Base-by-base conservation (phyloP, 352 stramenopile species). In the Phytophthora colocasiae region DNA sequence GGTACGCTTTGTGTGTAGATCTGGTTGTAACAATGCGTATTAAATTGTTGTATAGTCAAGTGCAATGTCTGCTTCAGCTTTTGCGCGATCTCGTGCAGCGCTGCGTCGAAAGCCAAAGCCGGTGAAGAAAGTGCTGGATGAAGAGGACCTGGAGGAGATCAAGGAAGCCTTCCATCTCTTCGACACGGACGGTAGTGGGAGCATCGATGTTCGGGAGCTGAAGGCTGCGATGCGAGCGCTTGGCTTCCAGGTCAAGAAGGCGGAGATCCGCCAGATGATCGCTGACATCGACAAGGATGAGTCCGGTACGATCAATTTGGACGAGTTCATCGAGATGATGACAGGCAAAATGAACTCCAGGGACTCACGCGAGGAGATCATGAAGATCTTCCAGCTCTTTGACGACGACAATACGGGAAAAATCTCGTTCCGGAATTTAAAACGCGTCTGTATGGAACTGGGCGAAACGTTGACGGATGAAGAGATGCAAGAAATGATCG, bases 281-380 rank as follows among this genome's bases (percentile, higher is more conserved):
- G 80, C 87, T 6, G 90, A 98, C 66, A 92, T 98, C n/a, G 92
- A 97, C 77, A 98, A 98, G 62, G 93, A 98, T 70, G 90, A 97
- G 64, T 96, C 84, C 7, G 83, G 82, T 3, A 82, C 87, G 31
- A 86, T 96, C 70, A 80, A 97, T 58, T 88, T 97, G 74, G 89
- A 98, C 68, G 93, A 98, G 64, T 98, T 98, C 70, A 88, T 97
- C 31, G 93, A 98, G 68, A 97, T 98, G 85, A 97, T 98, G 76
- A 97, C 91, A 1, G 91, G 91, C 38, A 98, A 97, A 69, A 97
- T 98, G 92, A 96, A 91, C 63, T 83, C 87, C 22, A 61, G 93
- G 27, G 94, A 98, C 63, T 81, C 90, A 19, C 77, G 89, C 4
- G 94, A 98, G 50, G 93, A 98, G 63, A 96, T 98, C 64, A 70